A percentile compares a stretch with the other conserved stretches of the same genome.
phyloP scores from a whole-genome alignment of 139 green algal genomes.

The Picocystis salinarum region DNA sequence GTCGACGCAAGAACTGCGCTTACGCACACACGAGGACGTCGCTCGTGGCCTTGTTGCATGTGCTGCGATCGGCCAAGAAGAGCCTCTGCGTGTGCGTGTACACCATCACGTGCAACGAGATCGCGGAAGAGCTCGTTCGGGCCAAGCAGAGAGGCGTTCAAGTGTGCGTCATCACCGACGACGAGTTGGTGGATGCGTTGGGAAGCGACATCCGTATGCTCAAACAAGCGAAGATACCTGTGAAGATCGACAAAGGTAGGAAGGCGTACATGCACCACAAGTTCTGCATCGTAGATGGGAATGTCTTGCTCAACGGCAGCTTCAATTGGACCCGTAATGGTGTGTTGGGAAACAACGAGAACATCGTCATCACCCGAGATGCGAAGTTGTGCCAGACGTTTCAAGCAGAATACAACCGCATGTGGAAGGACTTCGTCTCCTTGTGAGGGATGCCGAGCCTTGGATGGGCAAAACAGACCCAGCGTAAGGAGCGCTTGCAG shows the following conservation, averaged over 20 bases:
- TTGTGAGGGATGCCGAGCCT: no score
- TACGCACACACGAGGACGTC: neutral
- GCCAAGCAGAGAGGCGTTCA: conserved; percentile 21
- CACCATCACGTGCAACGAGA: conserved; percentile 43
- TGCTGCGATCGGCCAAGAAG: conserved; percentile 10
- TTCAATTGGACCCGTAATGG: conserved; percentile 36
- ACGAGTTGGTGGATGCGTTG: conserved; percentile 24
- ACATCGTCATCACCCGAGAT: conserved; percentile 9
- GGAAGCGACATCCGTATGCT: conserved; percentile 21
- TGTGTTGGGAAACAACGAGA: conserved; percentile 11
- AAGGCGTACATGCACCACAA: conserved; percentile 38
- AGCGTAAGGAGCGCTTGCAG: no score
- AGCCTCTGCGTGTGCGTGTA: conserved; percentile 34
- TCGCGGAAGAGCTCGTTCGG: conserved; percentile 18
- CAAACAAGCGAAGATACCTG: conserved; percentile 4
- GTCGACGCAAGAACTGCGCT: neutral
- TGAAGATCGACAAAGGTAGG: conserved; percentile 6
- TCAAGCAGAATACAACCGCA: conserved; percentile 3
- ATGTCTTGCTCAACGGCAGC: conserved; percentile 22
- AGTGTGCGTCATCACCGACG: conserved; percentile 37
- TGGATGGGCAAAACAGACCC: no score
- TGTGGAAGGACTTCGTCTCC: conserved; percentile 13
- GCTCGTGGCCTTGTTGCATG: conserved; percentile 11
- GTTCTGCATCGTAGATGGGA: conserved; percentile 26
- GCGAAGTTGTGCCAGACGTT: neutral